Evolutionary conservation across 495 filamentous ascomycete species (phyloP).

Genomic region (Daldinia decipiens): DNA sequence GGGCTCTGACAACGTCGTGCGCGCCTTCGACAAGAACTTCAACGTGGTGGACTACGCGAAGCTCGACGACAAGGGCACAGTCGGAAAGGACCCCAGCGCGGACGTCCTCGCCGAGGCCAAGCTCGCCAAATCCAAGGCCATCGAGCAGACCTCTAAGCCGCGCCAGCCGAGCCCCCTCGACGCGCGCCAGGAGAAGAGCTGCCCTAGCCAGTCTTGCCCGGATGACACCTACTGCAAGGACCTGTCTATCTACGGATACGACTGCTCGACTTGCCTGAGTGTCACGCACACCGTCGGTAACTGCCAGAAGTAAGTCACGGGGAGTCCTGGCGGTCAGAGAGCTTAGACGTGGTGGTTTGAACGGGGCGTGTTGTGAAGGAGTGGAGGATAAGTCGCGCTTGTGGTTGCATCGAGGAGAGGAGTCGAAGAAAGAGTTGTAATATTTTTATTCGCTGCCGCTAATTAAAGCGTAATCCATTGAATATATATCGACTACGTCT

Average conservation of each 20-base stretch:
- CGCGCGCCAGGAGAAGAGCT: conserved; percentile 23
- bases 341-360: neutral
- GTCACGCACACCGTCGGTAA: conserved; percentile 33
- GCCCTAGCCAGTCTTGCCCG: conserved; percentile 34
- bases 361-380: neutral
- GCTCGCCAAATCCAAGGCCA: conserved; percentile 15
- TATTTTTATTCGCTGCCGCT: neutral
- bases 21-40: conserved; percentile 33
- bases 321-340: neutral
- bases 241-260: conserved; percentile 26
- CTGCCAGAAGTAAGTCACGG: conserved; percentile 24
- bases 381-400: neutral
- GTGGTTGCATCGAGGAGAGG: neutral
- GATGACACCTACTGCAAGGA: conserved; percentile 30
- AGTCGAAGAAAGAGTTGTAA: neutral
- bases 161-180: conserved; percentile 17
- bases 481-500: neutral
- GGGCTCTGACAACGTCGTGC: conserved; percentile 38
- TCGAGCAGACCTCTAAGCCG: conserved; percentile 20
- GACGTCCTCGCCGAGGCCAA: conserved; percentile 28
- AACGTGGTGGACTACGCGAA: conserved; percentile 35
- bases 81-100: conserved; percentile 14
- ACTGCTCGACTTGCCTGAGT: conserved; percentile 34
- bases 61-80: conserved; percentile 11
- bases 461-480: neutral